Evolutionary conservation across 176 grass and related monocot species (phyloP).

Genomic region (Zea mays): DNA sequence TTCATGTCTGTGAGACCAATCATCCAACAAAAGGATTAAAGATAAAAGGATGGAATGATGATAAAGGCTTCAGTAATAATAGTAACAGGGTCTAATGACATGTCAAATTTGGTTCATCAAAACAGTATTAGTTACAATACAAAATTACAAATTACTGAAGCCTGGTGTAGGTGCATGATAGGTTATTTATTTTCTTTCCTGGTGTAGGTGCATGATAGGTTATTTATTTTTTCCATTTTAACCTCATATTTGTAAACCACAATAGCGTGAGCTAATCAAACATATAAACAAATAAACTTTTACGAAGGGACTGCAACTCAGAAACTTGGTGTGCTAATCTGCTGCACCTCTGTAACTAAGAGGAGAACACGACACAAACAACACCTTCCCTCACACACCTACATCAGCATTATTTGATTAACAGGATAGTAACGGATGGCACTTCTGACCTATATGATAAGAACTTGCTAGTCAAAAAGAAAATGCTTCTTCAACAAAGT

Average conservation of each 20-base stretch:
- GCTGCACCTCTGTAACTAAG: background rate
- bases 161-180: background rate
- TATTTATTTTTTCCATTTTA: constrained; percentile 22
- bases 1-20: constrained; percentile 9
- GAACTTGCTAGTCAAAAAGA: background rate
- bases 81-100: constrained; percentile 9
- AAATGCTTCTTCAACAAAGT: background rate
- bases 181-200: constrained; percentile 14
- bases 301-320: background rate
- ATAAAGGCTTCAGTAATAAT: constrained; percentile 12
- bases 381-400: background rate
- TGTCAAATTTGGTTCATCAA: background rate
- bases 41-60: background rate
- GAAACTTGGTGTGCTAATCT: constrained; percentile 14
- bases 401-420: constrained; percentile 38
- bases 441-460: background rate
- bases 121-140: background rate
- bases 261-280: constrained; percentile 12
- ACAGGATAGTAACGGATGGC: background rate
- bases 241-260: constrained; percentile 30
- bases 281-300: background rate
- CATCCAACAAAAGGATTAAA: constrained; percentile 21
- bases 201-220: background rate
- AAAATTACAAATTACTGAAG: background rate
- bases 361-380: constrained; percentile 11